Conservation (phyloP, 2,329 filamentous ascomycete species). For the Ascochyta lentis region DNA sequence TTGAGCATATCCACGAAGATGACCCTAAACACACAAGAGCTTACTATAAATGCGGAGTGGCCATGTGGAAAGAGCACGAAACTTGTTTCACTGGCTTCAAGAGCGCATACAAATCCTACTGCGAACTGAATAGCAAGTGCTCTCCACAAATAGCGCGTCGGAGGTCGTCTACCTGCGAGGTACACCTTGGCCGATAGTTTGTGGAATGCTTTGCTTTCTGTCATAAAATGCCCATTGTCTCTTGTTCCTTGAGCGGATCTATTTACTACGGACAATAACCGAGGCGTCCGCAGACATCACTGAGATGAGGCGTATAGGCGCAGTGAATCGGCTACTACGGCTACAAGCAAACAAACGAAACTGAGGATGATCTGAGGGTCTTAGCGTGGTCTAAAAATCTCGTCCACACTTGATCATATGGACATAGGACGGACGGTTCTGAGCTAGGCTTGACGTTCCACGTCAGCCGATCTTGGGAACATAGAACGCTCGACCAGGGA, state of each 20-base stretch:
- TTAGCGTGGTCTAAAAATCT: not conserved
- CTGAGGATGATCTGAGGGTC: not conserved
- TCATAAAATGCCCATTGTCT: not conserved
- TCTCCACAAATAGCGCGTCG: not conserved
- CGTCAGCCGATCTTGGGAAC: not conserved
- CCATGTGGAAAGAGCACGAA: conserved; percentile 13
- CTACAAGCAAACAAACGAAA: not conserved
- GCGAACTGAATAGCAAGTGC: conserved; percentile 1
- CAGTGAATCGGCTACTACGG: not conserved
- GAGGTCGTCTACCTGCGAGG: conserved; percentile 1
- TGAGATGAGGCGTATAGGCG: not conserved
- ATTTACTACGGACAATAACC: not conserved
- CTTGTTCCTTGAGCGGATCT: not conserved
- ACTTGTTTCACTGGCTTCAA: conserved; percentile 4
- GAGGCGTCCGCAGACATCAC: not conserved
- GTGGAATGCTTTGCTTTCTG: not conserved
- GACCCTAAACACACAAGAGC: not conserved
- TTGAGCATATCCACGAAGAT: not conserved
- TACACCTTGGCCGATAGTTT: not conserved
- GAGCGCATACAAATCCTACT: conserved; percentile 11
- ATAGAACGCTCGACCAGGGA: not conserved
- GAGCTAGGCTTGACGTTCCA: not conserved
- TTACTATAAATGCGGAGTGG: conserved; percentile 8
- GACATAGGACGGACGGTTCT: not conserved
- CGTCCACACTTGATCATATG: not conserved